These are phyloP conservation scores for Coemansia sp. DNA, from an alignment of 192 early-diverging fungal genomes.

Conservation along the genomic window DNA sequence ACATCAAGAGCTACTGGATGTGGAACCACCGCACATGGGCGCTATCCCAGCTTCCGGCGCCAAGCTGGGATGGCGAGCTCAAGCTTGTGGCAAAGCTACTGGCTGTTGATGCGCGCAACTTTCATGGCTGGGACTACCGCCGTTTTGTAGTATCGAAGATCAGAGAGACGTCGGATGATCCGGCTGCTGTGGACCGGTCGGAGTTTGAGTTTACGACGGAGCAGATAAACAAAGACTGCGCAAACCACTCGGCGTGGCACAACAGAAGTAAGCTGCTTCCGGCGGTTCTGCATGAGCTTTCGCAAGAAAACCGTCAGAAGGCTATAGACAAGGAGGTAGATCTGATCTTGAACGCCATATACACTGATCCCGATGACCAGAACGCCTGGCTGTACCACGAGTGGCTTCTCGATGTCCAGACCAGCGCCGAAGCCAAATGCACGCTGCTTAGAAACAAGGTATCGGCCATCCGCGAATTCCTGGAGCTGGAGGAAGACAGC, in stretches of 20 bases:
- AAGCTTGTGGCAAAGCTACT: conserved; percentile 75
- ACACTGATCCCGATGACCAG: conserved; percentile 96
- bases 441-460: conserved; percentile 27
- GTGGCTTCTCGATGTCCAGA: conserved; percentile 76
- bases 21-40: conserved; percentile 97
- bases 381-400: conserved; percentile 96
- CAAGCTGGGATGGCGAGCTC: conserved; percentile 81
- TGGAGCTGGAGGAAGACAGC: conserved; percentile 53
- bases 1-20: conserved; percentile 97
- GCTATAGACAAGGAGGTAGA: conserved; percentile 67
- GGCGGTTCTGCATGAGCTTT: conserved; percentile 8
- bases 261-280: conserved; percentile 82
- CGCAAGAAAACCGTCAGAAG: conserved; percentile 11
- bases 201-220: conserved; percentile 89
- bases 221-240: conserved; percentile 92
- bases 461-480: conserved; percentile 43
- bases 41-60: conserved; percentile 69
- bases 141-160: conserved; percentile 70
- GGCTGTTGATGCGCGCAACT: conserved; percentile 89
- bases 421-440: conserved; percentile 25
- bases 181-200: conserved; percentile 31
- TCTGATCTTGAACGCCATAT: conserved; percentile 85
- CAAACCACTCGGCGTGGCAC: conserved; percentile 99
- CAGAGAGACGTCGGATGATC: conserved; percentile 17
- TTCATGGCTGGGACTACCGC: conserved; percentile 98